Percentiles rank a stretch among this genome's conserved stretches.
Evolutionary conservation across 768 basidiomycete species (phyloP).

Genomic region (Lentinula boryana): DNA sequence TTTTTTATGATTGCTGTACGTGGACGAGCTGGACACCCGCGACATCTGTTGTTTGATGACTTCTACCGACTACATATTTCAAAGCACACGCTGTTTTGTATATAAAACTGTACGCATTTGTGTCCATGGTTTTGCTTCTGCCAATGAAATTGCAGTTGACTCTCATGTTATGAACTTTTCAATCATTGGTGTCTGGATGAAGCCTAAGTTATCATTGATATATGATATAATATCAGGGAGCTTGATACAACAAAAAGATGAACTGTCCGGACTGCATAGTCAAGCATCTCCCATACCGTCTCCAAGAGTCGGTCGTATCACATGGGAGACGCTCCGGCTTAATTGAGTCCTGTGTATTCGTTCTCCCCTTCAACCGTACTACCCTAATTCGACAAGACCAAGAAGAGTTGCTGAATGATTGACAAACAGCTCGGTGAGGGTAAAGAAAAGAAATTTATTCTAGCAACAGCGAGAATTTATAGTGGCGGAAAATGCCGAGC

Average conservation of each 20-base stretch:
- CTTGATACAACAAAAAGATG: neutral
- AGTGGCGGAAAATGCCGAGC: neutral
- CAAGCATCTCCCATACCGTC: conserved; percentile 56
- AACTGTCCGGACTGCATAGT: conserved; percentile 68
- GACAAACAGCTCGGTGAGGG: conserved; percentile 24
- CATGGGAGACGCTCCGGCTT: conserved; percentile 70
- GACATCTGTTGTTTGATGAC: too few relatives aligned
- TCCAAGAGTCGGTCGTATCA: conserved; percentile 25
- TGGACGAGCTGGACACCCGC: too few relatives aligned
- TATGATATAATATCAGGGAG: too few relatives aligned
- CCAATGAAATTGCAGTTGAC: too few relatives aligned
- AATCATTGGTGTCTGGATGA: too few relatives aligned
- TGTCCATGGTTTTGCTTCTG: too few relatives aligned
- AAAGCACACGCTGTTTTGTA: too few relatives aligned
- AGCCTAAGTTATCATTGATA: too few relatives aligned
- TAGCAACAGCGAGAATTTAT: neutral
- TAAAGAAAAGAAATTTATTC: conserved; percentile 13
- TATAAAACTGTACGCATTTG: too few relatives aligned
- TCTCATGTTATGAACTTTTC: too few relatives aligned
- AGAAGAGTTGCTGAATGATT: conserved; percentile 12
- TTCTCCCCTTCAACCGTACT: conserved; percentile 38
- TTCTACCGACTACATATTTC: too few relatives aligned
- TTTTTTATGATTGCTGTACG: too few relatives aligned
- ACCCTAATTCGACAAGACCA: conserved; percentile 40
- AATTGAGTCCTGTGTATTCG: conserved; percentile 51